Conservation (phyloP, 1,284 basidiomycete genomes). For the Moesziomyces parantarcticus region DNA sequence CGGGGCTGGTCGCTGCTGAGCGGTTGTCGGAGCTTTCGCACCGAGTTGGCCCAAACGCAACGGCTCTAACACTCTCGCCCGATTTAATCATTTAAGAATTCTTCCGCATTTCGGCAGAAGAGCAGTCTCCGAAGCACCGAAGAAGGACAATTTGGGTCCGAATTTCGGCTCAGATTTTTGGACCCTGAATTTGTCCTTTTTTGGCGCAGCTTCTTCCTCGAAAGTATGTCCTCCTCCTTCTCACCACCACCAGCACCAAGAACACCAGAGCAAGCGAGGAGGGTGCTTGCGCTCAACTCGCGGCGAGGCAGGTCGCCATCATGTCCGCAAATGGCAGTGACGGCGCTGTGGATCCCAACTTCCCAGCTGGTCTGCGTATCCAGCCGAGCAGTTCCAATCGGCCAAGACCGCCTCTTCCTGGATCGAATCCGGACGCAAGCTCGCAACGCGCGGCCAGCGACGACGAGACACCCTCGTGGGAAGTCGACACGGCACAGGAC, state of each 20-base stretch:
- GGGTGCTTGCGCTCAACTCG: too few species aligned
- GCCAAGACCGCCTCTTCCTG: too few species aligned
- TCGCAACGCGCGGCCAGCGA: background rate
- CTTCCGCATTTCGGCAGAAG: too few species aligned
- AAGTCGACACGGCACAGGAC: conserved; percentile 54
- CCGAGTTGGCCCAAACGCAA: conserved; percentile 29
- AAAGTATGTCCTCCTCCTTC: too few species aligned
- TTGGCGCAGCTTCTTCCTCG: background rate
- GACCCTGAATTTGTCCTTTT: conserved; percentile 23
- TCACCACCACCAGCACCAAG: too few species aligned
- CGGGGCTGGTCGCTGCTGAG: too few species aligned
- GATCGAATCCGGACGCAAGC: too few species aligned
- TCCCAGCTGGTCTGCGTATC: conserved; percentile 54
- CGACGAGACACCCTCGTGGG: conserved; percentile 35
- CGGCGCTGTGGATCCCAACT: conserved; percentile 55
- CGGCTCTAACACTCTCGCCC: too few species aligned
- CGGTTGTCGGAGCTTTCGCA: too few species aligned
- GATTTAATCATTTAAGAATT: too few species aligned
- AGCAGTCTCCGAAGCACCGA: too few species aligned
- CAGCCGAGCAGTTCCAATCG: conserved; percentile 36
- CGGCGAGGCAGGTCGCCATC: conserved; percentile 4
- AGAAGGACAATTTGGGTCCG: conserved; percentile 13
- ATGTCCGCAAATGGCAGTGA: conserved; percentile 24
- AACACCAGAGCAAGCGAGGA: too few species aligned
- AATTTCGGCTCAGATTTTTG: conserved; percentile 17